These are phyloP conservation scores for Annulohypoxylon moriforme DNA, from an alignment of 495 filamentous ascomycete genomes.

Conservation along the genomic window DNA sequence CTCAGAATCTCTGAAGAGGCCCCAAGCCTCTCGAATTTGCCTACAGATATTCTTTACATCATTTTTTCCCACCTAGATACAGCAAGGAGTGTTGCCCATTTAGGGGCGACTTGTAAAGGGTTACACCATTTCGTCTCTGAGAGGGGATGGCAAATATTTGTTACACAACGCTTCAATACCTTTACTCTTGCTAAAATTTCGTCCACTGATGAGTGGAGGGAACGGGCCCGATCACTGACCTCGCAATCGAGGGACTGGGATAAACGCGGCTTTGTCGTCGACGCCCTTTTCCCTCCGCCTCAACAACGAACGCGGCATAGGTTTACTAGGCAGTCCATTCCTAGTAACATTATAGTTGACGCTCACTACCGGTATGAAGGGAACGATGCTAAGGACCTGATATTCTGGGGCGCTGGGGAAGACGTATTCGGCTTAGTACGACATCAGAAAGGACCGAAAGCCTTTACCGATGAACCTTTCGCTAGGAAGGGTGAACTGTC, in stretches of 20 bases:
- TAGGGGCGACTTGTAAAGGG: constrained; percentile 48
- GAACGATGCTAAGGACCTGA: constrained; percentile 51
- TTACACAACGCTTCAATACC: constrained; percentile 52
- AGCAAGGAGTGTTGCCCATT: constrained; percentile 51
- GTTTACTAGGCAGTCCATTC: constrained; percentile 32
- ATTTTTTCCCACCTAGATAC: constrained; percentile 53
- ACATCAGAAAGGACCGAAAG: constrained; percentile 30
- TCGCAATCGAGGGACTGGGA: constrained; percentile 60
- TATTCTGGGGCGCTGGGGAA: constrained; percentile 60
- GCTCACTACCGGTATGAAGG: constrained; percentile 47
- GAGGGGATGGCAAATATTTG: constrained; percentile 59
- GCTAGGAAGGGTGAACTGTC: constrained; percentile 41
- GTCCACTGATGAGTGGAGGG: constrained; percentile 45
- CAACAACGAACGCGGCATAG: constrained; percentile 12
- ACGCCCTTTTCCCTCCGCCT: constrained; percentile 30
- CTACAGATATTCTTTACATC: constrained; percentile 55
- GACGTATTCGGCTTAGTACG: constrained; percentile 53
- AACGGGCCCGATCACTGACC: constrained; percentile 53
- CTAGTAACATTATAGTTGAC: constrained; percentile 56
- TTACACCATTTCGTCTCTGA: constrained; percentile 45
- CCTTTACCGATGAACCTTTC: constrained; percentile 46
- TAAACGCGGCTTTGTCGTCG: constrained; percentile 50
- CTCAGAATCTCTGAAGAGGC: constrained; percentile 16
- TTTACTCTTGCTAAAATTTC: constrained; percentile 40
- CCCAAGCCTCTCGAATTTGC: constrained; percentile 44